These are phyloP conservation scores for Phytophthora citricola DNA, from an alignment of 352 stramenopile genomes.

Conservation along the genomic window DNA sequence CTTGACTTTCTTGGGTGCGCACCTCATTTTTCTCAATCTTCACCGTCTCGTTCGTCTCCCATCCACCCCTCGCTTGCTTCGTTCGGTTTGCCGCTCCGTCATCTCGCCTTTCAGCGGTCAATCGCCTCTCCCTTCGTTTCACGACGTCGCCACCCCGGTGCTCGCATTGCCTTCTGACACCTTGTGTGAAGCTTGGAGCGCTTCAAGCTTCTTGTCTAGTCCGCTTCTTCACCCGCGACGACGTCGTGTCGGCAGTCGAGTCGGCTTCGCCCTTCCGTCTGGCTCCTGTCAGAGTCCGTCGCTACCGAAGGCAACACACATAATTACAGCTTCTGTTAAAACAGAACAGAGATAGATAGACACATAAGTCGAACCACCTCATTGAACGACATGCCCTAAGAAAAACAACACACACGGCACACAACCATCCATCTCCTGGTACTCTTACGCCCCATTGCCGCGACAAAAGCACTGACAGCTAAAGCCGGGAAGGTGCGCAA, in stretches of 20 bases:
- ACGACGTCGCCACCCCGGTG: conserved; percentile 15
- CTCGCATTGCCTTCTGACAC: conserved; percentile 14
- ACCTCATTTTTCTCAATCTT: conserved; percentile 37
- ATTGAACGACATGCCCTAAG: conserved; percentile 54
- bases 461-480: conserved; percentile 33
- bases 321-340: conserved; percentile 94
- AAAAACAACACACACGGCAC: conserved; percentile 44
- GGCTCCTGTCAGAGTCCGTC: conserved; percentile 71
- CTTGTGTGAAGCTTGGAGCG: conserved; percentile 20
- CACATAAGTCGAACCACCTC: conserved; percentile 87
- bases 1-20: conserved; percentile 34
- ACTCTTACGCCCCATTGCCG: conserved; percentile 7
- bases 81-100: conserved; percentile 25
- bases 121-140: conserved; percentile 20
- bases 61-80: conserved; percentile 30
- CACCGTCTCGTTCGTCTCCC: conserved; percentile 18
- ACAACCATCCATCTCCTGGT: conserved; percentile 25
- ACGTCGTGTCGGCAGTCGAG: conserved; percentile 42
- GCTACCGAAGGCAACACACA: conserved; percentile 86
- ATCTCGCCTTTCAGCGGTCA: conserved; percentile 14
- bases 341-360: conserved; percentile 86
- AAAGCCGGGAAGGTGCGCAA: conserved; percentile 8
- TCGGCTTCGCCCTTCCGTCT: conserved; percentile 79
- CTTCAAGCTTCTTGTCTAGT: conserved; percentile 72
- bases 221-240: conserved; percentile 76